Percentiles rank a stretch among this genome's conserved stretches.
phyloP scores from a whole-genome alignment of 1,139 yeast species.

The Wickerhamomyces sp. region DNA sequence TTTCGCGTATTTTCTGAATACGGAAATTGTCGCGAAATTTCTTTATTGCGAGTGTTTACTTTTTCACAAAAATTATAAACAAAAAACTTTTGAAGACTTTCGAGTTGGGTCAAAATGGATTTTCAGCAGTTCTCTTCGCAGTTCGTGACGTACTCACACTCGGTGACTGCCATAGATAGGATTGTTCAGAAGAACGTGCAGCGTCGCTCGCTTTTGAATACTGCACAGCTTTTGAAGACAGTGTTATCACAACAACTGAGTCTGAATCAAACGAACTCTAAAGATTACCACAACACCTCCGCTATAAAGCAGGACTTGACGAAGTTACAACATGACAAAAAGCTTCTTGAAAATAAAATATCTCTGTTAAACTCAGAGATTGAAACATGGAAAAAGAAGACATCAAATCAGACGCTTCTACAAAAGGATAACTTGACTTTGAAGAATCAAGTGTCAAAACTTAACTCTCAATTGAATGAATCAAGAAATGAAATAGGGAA shows the following conservation, averaged over 20 bases:
- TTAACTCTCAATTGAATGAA: constrained; percentile 17
- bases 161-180: constrained; percentile 5
- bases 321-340: constrained; percentile 20
- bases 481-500: constrained; percentile 15
- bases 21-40: too few relatives aligned
- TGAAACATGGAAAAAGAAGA: constrained; percentile 21
- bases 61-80: too few relatives aligned
- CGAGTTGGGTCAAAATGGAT: constrained; percentile 4
- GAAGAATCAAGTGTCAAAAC: constrained; percentile 19
- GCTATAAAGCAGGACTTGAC: constrained; percentile 15
- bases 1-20: neutral
- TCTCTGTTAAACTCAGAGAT: constrained; percentile 14
- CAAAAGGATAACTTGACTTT: constrained; percentile 20
- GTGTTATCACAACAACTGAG: constrained; percentile 16
- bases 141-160: constrained; percentile 7
- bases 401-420: constrained; percentile 11
- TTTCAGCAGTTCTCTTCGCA: neutral
- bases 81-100: too few relatives aligned
- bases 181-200: constrained; percentile 12
- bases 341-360: constrained; percentile 18
- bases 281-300: constrained; percentile 12
- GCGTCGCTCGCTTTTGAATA: constrained; percentile 17
- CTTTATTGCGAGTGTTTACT: neutral
- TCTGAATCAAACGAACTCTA: constrained; percentile 8
- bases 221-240: constrained; percentile 14